phyloP scores from a whole-genome alignment of 345 rosid species.

The Durio zibethinus region DNA sequence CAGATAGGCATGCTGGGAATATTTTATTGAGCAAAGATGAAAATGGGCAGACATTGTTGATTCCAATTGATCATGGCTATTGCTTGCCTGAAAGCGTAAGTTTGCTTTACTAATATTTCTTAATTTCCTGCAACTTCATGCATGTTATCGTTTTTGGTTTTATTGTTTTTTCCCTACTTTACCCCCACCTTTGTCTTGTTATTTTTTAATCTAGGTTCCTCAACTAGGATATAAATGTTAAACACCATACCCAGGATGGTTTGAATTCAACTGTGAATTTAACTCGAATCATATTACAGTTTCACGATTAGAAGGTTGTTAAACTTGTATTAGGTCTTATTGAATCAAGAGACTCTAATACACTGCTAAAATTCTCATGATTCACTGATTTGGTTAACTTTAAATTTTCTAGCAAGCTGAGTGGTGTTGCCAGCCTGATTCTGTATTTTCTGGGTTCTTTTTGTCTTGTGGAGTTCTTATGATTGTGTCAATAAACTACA shows the following conservation, averaged over 20 bases:
- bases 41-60: conserved; percentile 43
- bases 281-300: neutral
- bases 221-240: conserved; percentile 7
- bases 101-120: neutral
- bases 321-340: neutral
- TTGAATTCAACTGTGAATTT: neutral
- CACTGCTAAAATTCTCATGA: neutral
- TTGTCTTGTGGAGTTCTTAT: neutral
- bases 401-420: neutral
- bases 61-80: conserved; percentile 94
- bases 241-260: neutral
- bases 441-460: neutral
- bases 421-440: neutral
- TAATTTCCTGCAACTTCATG: neutral
- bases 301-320: neutral
- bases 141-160: neutral
- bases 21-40: conserved; percentile 55
- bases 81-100: conserved; percentile 87
- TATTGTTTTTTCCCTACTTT: neutral
- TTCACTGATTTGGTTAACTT: neutral
- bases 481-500: neutral
- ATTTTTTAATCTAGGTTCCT: neutral
- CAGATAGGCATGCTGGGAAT: conserved; percentile 90
- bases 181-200: neutral
- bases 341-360: neutral